phyloP scores from a whole-genome alignment of 1,284 basidiomycete species.

The Inonotus hispidus region DNA sequence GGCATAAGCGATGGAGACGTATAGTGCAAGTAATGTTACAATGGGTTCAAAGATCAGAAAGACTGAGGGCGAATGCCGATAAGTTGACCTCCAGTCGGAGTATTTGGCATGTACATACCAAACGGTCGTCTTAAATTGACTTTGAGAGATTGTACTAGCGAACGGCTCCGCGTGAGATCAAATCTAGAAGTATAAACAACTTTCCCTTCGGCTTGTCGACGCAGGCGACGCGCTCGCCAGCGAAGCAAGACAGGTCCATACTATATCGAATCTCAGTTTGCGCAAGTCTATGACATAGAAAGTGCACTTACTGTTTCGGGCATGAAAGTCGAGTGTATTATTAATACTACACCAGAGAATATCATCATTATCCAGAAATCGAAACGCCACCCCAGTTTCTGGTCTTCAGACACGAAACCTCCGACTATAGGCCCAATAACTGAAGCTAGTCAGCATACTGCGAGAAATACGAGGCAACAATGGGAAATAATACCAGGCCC shows the following conservation, averaged over 20 bases:
- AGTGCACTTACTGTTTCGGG: slow-evolving; percentile 42
- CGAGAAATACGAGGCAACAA: slow-evolving; percentile 1
- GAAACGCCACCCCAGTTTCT: slow-evolving; percentile 56
- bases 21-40: slow-evolving; percentile 59
- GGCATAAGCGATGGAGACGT: slow-evolving; percentile 63
- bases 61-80: slow-evolving; percentile 31
- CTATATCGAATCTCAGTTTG: slow-evolving; percentile 26
- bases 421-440: slow-evolving; percentile 62
- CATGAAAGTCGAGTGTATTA: slow-evolving; percentile 40
- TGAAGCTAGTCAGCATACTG: slow-evolving; percentile 20
- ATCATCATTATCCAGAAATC: slow-evolving; percentile 71
- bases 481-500: slow-evolving; percentile 48
- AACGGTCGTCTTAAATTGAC: slow-evolving; percentile 57
- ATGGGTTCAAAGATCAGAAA: slow-evolving; percentile 67
- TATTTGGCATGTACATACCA: slow-evolving; percentile 31
- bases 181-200: slow-evolving; percentile 48
- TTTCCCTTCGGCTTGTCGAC: slow-evolving; percentile 38
- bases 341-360: slow-evolving; percentile 44
- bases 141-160: slow-evolving; percentile 33
- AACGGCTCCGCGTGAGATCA: slow-evolving; percentile 45
- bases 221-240: slow-evolving; percentile 45
- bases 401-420: slow-evolving; percentile 50
- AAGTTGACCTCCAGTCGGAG: slow-evolving; percentile 12
- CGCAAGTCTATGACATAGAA: not conserved
- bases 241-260: slow-evolving; percentile 67